phyloP scores from a whole-genome alignment of 768 basidiomycete species.

The Mycena albidolilacea region DNA sequence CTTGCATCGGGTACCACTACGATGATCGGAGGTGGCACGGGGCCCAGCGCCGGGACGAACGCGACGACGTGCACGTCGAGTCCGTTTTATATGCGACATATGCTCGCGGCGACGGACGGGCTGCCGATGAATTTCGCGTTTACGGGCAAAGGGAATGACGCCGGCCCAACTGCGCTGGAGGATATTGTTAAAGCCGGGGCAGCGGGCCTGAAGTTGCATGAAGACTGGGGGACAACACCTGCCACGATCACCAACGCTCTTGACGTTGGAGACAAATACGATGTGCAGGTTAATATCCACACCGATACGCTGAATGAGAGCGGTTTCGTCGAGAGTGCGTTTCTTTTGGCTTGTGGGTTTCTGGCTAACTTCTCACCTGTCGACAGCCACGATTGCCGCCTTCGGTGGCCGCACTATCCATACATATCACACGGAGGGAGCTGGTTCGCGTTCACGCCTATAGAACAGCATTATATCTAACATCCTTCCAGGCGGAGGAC shows the following conservation, averaged over 20 bases:
- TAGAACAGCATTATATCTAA: constrained; percentile 4
- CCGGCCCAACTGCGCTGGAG: constrained; percentile 78
- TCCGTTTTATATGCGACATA: constrained; percentile 89
- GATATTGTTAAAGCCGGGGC: constrained; percentile 90
- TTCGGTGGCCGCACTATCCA: constrained; percentile 95
- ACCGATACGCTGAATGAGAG: constrained; percentile 98
- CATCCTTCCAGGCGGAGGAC: constrained; percentile 79
- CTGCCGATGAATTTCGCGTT: constrained; percentile 94
- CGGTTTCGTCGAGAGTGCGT: constrained; percentile 93
- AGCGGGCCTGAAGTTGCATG: constrained; percentile 93
- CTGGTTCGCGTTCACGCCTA: constrained; percentile 63
- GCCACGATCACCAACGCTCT: constrained; percentile 83
- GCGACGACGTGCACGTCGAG: constrained; percentile 97
- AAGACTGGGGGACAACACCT: constrained; percentile 97
- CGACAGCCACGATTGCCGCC: constrained; percentile 87
- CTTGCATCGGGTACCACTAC: constrained; percentile 90
- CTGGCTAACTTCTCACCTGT: constrained; percentile 9
- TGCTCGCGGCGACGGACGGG: constrained; percentile 93
- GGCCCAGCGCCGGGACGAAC: constrained; percentile 89
- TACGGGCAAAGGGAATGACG: constrained; percentile 97
- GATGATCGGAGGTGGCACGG: constrained; percentile 96
- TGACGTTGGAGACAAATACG: constrained; percentile 89
- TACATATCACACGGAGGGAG: constrained; percentile 97
- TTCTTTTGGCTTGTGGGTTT: background rate
- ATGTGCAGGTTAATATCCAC: constrained; percentile 98